Evolutionary conservation across 1,284 basidiomycete species (phyloP), one percentile per base, ranked within the genome.

Genomic region (Puccinia coronata): DNA sequence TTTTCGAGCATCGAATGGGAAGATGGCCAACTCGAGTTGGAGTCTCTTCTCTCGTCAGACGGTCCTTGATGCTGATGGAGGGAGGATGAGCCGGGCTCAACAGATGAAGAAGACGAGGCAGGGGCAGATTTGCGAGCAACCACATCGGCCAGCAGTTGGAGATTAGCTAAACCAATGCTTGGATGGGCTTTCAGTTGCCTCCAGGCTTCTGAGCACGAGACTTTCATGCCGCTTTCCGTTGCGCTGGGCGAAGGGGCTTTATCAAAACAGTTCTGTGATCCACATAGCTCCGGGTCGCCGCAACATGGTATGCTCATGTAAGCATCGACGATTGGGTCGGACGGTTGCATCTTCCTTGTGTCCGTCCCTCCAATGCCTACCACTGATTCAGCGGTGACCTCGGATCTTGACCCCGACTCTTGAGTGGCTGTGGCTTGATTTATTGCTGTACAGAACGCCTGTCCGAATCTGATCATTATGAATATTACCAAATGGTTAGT

Each of bases 101-200:
- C 18, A 28, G 57, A 51, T 41, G 39, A 51, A 39, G 59, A 61
- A 43, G 57, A 49, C 23, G 55, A 39, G 53, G 41, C 25, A 23
- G 51, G 34, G 25, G 49, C n/a, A 28, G 72, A 78, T 61, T 80
- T 67, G 2, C 77, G 65, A 59, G 77, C 83, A 31, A 85, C 84
- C 31, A 85, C 85, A 61, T 84, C 84, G 72, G 85, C 85, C 47
- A 85, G 82, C 82, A 85, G 82, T 61, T 84, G 83, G n/a, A 85
- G 81, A 76, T 85, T 84, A 67, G 84, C 78, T 41, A 84, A 83
- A 31, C 82, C 84, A 57, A 84, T 84, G 67, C 84, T 84, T 14
- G 84, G 84, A 55, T 84, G 84, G 31, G 76, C 76, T 77, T 84
- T 84, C 41, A 84, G 82, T 36, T 82, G 67, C 16, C 82, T 73